Percentiles rank a stretch among this genome's conserved stretches.
Evolutionary conservation across 2,329 filamentous ascomycete species (phyloP).

Genomic region (Aspergillus sp.): DNA sequence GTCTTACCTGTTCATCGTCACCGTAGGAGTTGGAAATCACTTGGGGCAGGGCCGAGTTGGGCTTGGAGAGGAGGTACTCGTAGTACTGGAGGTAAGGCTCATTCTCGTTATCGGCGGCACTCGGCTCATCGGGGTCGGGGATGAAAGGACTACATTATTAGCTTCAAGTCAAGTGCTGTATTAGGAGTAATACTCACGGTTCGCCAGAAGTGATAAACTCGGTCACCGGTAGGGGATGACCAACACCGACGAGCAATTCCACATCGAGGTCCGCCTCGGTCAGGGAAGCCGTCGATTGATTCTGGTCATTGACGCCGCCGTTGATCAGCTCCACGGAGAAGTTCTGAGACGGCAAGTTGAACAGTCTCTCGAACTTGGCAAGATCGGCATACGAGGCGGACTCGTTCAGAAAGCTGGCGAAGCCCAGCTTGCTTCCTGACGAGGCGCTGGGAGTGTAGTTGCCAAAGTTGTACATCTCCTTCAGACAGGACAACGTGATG

Average conservation of each 20-base stretch:
- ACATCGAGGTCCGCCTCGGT: constrained; percentile 63
- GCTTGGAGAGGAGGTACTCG: constrained; percentile 56
- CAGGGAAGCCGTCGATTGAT: constrained; percentile 39
- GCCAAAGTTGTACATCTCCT: constrained; percentile 52
- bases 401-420: constrained; percentile 56
- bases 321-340: constrained; percentile 39
- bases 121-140: constrained; percentile 47
- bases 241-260: constrained; percentile 58
- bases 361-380: constrained; percentile 42
- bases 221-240: constrained; percentile 54
- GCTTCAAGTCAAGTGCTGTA: no score
- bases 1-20: constrained; percentile 56
- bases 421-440: constrained; percentile 53
- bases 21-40: constrained; percentile 68
- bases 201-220: constrained; percentile 3
- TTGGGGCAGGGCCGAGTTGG: constrained; percentile 55
- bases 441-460: constrained; percentile 48
- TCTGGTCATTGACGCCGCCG: constrained; percentile 46
- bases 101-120: constrained; percentile 54
- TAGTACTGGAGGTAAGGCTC: constrained; percentile 69
- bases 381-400: constrained; percentile 53
- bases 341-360: constrained; percentile 44
- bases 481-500: constrained; percentile 53
- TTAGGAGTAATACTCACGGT: neutral
- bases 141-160: constrained; percentile 44